Base-by-base conservation (phyloP, 371 early-diverging fungal genomes). In the Cokeromyces recurvatus region DNA sequence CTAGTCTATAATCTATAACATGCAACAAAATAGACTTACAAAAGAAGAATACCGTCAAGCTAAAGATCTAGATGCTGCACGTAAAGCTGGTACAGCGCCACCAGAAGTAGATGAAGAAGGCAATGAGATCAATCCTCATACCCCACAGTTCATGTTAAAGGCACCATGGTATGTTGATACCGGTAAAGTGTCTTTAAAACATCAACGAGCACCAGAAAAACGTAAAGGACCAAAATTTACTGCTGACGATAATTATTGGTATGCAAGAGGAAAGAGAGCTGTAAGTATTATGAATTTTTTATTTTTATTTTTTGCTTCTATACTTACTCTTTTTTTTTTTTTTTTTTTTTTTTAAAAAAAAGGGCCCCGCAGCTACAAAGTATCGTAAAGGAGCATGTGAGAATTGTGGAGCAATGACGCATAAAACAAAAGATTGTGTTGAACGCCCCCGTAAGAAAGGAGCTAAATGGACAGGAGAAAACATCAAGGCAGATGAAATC, bases 81-180 rank as follows among this genome's bases (percentile, higher is more conserved):
- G 93, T 51, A 92, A 90, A 59, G 90, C 90, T 1, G 93, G 93
- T 54, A 92, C 89, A 37, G 92, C 90, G 6, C 90, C 92, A 29
- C 86, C 93, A n/a, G 92, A 87, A 49, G 64, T 86, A 7, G 93
- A 92, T 68, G 91, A 89, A 35, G 90, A 91, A 43, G 98, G 97
- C 35, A 84, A 85, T 31, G 92, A 91, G 59, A 95, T 98, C 80
- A 97, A 98, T 68, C 98, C 98, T n/a, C 95, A 98, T 57, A 97
- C 97, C 35, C 98, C 98, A 2, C 87, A 93, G 50, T 97, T 91
- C 64, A 96, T 96, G 74, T 79, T 94, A 10, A 81, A 92, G 27
- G 95, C 95, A 37, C 98, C 98, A 55, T 97, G 91, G 98, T 97
- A 97, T 64, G 79, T 94, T 39, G 91, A 91, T 60, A 87, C 86